Percentiles rank a stretch among this genome's conserved stretches.
Evolutionary conservation across 192 early-diverging fungal species (phyloP).

Genomic region (Powellomyces hirtus): DNA sequence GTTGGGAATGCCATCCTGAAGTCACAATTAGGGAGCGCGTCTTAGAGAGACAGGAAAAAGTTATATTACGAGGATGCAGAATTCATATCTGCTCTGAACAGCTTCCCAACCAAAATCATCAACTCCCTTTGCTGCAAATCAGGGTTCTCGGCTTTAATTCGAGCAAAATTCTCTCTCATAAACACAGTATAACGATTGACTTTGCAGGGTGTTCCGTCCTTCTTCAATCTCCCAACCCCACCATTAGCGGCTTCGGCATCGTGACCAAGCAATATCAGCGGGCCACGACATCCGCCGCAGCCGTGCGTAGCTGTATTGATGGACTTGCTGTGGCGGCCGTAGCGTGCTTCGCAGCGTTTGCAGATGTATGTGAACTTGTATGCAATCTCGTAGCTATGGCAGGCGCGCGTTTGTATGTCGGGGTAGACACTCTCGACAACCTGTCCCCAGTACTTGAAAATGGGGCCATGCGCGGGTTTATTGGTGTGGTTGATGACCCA

Average conservation of each 20-base stretch:
- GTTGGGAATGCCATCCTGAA: no score
- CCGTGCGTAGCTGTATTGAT: slow-evolving; percentile 31
- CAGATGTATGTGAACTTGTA: slow-evolving; percentile 37
- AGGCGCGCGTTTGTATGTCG: slow-evolving; percentile 35
- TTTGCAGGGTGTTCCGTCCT: slow-evolving; percentile 38
- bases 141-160: slow-evolving; percentile 6
- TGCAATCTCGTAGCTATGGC: slow-evolving; percentile 40
- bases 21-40: no score
- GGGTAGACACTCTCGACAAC: slow-evolving; percentile 8
- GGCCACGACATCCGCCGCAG: slow-evolving; percentile 29
- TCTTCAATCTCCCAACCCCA: slow-evolving; percentile 10
- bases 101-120: slow-evolving; percentile 13
- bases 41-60: no score
- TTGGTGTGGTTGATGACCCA: slow-evolving; percentile 29
- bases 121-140: slow-evolving; percentile 4
- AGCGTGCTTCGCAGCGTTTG: slow-evolving; percentile 21
- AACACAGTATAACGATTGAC: slow-evolving; percentile 24
- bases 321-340: slow-evolving; percentile 42
- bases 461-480: slow-evolving; percentile 36
- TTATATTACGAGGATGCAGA: no score
- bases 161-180: slow-evolving; percentile 28
- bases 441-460: slow-evolving; percentile 38
- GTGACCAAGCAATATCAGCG: slow-evolving; percentile 12
- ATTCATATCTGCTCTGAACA: slow-evolving; percentile 7
- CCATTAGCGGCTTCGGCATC: not conserved